Base-by-base conservation (phyloP, 2,329 filamentous ascomycete species). In the Colletotrichum tofieldiae region DNA sequence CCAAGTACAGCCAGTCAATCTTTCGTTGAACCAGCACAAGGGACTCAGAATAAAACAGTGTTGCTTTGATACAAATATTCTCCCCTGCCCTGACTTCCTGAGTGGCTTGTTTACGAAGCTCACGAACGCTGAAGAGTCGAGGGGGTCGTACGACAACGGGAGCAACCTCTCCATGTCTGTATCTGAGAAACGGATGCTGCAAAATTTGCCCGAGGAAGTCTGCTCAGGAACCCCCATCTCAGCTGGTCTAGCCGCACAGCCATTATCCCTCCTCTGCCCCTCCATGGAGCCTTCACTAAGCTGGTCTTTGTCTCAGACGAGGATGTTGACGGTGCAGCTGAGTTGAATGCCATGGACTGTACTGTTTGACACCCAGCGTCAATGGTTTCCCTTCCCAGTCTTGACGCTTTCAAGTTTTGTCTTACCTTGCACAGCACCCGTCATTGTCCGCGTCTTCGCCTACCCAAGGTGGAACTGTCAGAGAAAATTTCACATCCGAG, bases 391-490 rank as follows among this genome's bases (percentile, higher is more conserved):
- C 37, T 45, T n/a, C 49, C 12, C 51, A 55, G 37, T 64, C 65
- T 55, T 55, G 65, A 51, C 26, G 9, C 26, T 67, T 58, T 37
- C 52, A 29, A 52, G 29, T 18, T 58, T 72, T 32, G 70, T 70
- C 59, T 52, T 54, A 72, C 70, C 14, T 83, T 71, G 73, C 79
- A 84, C 84, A 77, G 74, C 80, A 80, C 77, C 82, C 81, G 79
- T 82, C 81, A 81, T 78, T 74, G 75, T 73, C 75, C 72, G 77
- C 77, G 74, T 75, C 75, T 76, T 76, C 67, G 72, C 61, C 64
- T 61, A 52, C 32, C 43, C 60, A 41, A 64, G 74, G 81, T 82
- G 77, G 61, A 65, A 82, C 82, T 78, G 79, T 79, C 63, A 77
- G 73, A 77, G 72, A 80, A 79, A 72, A 79, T 81, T 75, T 78